A percentile compares a stretch with the other conserved stretches of the same genome.
phyloP scores from a whole-genome alignment of 169 alveolate genomes.

The Eimeria acervulina region DNA sequence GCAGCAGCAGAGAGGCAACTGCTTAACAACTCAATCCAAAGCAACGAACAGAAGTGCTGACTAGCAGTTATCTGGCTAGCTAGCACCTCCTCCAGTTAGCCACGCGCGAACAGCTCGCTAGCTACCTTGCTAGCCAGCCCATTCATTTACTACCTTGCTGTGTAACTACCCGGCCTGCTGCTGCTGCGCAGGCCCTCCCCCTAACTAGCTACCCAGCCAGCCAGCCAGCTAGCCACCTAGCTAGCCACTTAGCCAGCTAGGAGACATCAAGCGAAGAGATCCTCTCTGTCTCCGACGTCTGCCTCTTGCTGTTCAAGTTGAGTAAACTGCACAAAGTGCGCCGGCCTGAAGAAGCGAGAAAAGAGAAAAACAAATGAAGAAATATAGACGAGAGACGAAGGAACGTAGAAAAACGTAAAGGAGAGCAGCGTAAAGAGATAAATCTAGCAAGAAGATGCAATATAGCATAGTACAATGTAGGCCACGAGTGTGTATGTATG shows the following conservation, averaged over 20 bases:
- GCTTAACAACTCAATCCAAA: background rate
- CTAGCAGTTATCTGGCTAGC: background rate
- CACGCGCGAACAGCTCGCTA: background rate
- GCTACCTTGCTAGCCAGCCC: background rate
- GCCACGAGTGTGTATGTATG: too few relatives aligned
- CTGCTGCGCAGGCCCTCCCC: background rate
- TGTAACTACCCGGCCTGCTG: background rate
- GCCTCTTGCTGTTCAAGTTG: slow-evolving; percentile 85
- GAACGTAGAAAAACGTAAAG: background rate
- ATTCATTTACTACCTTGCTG: background rate
- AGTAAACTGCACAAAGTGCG: slow-evolving; percentile 89
- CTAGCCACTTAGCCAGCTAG: background rate
- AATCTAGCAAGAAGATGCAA: too few relatives aligned
- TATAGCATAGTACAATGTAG: too few relatives aligned
- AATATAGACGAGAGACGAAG: background rate
- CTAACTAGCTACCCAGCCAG: background rate
- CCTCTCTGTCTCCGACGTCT: slow-evolving; percentile 87
- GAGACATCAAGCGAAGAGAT: slow-evolving; percentile 79
- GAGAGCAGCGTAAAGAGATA: too few relatives aligned
- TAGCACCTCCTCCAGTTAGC: background rate
- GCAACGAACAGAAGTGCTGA: background rate
- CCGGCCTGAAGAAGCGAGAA: slow-evolving; percentile 78
- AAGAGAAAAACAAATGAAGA: background rate
- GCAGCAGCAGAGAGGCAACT: background rate
- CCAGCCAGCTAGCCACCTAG: background rate